phyloP scores from a whole-genome alignment of 1,284 basidiomycete genomes.

The Kalmanozyma brasiliensis region DNA sequence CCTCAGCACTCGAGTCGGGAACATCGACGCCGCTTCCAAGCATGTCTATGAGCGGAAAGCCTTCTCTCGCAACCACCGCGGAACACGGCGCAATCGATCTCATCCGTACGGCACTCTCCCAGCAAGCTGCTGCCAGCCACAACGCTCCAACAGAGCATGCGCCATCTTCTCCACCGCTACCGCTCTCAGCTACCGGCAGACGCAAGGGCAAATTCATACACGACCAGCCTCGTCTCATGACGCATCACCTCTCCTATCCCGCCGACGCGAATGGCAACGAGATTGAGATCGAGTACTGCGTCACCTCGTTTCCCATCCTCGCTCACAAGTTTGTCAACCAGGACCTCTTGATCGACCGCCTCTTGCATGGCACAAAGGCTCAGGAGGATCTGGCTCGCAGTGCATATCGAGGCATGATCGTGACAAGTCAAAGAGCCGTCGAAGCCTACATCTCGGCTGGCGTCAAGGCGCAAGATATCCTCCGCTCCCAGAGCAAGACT shows the following conservation, averaged over 20 bases:
- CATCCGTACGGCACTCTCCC: constrained; percentile 29
- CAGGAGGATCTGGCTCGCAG: background rate
- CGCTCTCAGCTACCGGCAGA: constrained; percentile 35
- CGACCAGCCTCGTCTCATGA: constrained; percentile 59
- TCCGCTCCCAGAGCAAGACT: constrained; percentile 21
- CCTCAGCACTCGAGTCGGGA: constrained; percentile 62
- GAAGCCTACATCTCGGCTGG: constrained; percentile 60
- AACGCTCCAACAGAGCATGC: constrained; percentile 12
- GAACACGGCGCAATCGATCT: constrained; percentile 31
- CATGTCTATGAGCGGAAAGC: constrained; percentile 8
- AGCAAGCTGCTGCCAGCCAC: constrained; percentile 22
- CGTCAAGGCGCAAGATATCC: constrained; percentile 23
- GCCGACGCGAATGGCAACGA: constrained; percentile 31
- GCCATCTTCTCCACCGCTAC: constrained; percentile 13
- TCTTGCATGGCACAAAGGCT: constrained; percentile 34
- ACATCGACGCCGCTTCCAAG: constrained; percentile 58
- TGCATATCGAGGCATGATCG: constrained; percentile 56
- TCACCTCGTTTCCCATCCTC: constrained; percentile 59
- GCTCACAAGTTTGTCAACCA: constrained; percentile 46
- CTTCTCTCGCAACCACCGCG: constrained; percentile 20
- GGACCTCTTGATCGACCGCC: constrained; percentile 39
- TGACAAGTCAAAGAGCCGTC: constrained; percentile 63
- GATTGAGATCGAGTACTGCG: constrained; percentile 55
- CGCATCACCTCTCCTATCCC: constrained; percentile 58
- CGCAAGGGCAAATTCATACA: constrained; percentile 56